Base-by-base conservation (phyloP, 2,329 filamentous ascomycete genomes). In the Ilyonectria mors-panacis region DNA sequence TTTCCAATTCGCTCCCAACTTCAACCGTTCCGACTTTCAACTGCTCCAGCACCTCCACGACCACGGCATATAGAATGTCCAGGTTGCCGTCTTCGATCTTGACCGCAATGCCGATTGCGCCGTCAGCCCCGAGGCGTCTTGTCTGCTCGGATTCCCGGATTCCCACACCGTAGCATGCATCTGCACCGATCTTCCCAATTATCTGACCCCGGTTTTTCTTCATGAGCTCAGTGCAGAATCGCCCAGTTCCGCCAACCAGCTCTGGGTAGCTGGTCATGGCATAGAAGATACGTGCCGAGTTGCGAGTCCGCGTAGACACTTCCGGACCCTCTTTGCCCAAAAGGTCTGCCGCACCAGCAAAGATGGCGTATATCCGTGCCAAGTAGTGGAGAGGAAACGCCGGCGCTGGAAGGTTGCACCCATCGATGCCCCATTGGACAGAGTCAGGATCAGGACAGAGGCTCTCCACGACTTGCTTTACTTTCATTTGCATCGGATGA, bases 11-110 rank as follows among this genome's bases (percentile, higher is more conserved):
- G 2, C 68, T n/a, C 6, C 80, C 70, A 61, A 74, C 75, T 12
- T 79, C 77, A 0, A 58, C 37, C 0, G 75, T 74, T 0, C 82
- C 81, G 17, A 87, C 78, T 1, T 76, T 42, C 1, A 87, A 69
- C 60, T 82, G 83, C n/a, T 81, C 75, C 9, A 87, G 70, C 9
- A 85, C 79, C 67, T 87, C 85, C 3, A 75, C 66, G 2, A 85
- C 77, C 0, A 78, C 84, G 0, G 82, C 78, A 59, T 86, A 85
- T 2, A 86, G 73, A 1, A 85, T 79, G 6, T 77, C 77, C 1
- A 83, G 66, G 65, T 78, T 86, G 0, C 85, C 84, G 50, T 87
- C 85, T 61, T 86, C 84, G 8, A 87, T 79, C 68, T 87, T 86
- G 13, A 85, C 80, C 0, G 84, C 78, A 12, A 86, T 82, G 0